Percentiles rank a stretch among this genome's conserved stretches.
These are phyloP conservation scores for Paramecium biaurelia DNA, from an alignment of 73 alveolate genomes.

Conservation along the genomic window DNA sequence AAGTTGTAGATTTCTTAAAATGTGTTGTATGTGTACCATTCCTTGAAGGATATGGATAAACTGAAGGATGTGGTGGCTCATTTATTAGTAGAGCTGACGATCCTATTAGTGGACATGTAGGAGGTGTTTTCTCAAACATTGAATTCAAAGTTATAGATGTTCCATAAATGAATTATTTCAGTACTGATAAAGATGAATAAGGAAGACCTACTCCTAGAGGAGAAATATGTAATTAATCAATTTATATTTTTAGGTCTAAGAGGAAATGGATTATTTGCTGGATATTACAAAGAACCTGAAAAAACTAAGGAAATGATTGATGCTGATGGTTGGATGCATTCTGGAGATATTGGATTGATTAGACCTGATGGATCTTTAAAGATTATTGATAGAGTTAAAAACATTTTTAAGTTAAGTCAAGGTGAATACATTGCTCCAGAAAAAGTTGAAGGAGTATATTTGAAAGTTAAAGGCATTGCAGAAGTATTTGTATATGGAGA, in stretches of 20 bases:
- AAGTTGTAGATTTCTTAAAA: slow-evolving; percentile 75
- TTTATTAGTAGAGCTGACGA: slow-evolving; percentile 68
- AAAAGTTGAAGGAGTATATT: slow-evolving; percentile 84
- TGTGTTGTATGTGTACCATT: slow-evolving; percentile 77
- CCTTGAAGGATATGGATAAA: slow-evolving; percentile 93
- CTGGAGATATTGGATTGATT: slow-evolving; percentile 92
- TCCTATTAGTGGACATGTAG: slow-evolving; percentile 80
- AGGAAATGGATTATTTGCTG: slow-evolving; percentile 83
- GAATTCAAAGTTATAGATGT: slow-evolving; percentile 83
- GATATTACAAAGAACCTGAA: slow-evolving; percentile 89
- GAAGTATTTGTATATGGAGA: slow-evolving; percentile 96
- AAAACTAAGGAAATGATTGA: slow-evolving; percentile 88
- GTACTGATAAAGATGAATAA: slow-evolving; percentile 75
- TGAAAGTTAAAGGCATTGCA: slow-evolving; percentile 76
- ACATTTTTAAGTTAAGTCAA: slow-evolving; percentile 87
- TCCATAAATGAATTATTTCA: slow-evolving; percentile 83
- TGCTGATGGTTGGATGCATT: slow-evolving; percentile 93
- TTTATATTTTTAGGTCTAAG: slow-evolving; percentile 44
- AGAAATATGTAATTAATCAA: slow-evolving; percentile 68
- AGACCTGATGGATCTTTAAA: slow-evolving; percentile 73
- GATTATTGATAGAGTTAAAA: slow-evolving; percentile 90
- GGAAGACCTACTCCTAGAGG: slow-evolving; percentile 92
- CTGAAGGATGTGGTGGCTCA: slow-evolving; percentile 90
- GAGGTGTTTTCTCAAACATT: slow-evolving; percentile 74
- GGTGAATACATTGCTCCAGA: slow-evolving; percentile 98